These are phyloP conservation scores for Tubosaeta sp. DNA, from an alignment of 768 basidiomycete species.

Conservation along the genomic window DNA sequence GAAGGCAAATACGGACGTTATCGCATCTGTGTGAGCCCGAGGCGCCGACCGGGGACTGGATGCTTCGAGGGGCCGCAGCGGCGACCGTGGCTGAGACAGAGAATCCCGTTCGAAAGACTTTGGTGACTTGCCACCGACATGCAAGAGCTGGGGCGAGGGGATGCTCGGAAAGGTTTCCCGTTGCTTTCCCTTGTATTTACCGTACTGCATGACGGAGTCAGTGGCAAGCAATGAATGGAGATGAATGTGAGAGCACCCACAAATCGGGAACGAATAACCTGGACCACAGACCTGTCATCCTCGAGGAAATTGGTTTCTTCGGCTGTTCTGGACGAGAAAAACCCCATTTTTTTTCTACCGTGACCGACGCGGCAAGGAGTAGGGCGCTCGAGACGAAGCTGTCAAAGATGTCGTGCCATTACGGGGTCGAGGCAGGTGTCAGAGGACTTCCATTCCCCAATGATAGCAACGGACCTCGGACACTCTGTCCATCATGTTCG, in stretches of 20 bases:
- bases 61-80: slow-evolving; percentile 20
- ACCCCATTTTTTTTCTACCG: slow-evolving; percentile 23
- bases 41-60: slow-evolving; percentile 19
- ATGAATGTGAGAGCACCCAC: slow-evolving; percentile 37
- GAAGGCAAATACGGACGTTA: slow-evolving; percentile 45
- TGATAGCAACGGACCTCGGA: slow-evolving; percentile 22
- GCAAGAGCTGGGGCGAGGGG: slow-evolving; percentile 30
- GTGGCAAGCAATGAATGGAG: slow-evolving; percentile 1
- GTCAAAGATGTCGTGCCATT: slow-evolving; percentile 7
- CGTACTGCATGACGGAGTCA: slow-evolving; percentile 38
- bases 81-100: slow-evolving; percentile 17
- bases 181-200: slow-evolving; percentile 55
- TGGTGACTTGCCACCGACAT: slow-evolving; percentile 17
- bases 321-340: slow-evolving; percentile 27
- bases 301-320: slow-evolving; percentile 16
- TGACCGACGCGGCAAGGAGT: not conserved
- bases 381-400: not conserved
- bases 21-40: slow-evolving; percentile 41
- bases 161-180: slow-evolving; percentile 38
- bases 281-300: slow-evolving; percentile 46
- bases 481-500: slow-evolving; percentile 16
- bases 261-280: slow-evolving; percentile 59
- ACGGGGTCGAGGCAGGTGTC: slow-evolving; percentile 17
- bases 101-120: slow-evolving; percentile 18
- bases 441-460: slow-evolving; percentile 15